These are phyloP conservation scores for Xylaria longipes DNA, from an alignment of 495 filamentous ascomycete species.

Conservation along the genomic window DNA sequence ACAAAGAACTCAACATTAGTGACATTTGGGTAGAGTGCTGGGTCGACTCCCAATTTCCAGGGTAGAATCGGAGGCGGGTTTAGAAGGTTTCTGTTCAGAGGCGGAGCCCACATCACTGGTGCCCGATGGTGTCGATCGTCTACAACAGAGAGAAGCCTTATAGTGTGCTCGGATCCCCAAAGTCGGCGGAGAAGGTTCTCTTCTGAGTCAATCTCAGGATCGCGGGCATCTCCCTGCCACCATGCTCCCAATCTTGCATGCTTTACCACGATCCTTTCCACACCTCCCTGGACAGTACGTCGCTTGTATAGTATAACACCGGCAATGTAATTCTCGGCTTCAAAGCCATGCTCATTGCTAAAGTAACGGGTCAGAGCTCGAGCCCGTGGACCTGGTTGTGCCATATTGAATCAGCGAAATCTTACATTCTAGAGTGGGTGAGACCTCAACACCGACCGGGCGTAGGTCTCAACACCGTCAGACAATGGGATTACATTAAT, in stretches of 20 bases:
- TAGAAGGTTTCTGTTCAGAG: not conserved
- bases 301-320: conserved; percentile 1
- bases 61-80: not conserved
- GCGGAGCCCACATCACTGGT: not conserved
- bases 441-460: not conserved
- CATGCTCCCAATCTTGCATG: not conserved
- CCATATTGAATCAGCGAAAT: not conserved
- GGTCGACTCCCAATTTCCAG: not conserved
- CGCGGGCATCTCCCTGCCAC: not conserved
- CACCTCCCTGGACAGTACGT: not conserved
- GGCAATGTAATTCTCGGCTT: not conserved
- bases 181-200: not conserved
- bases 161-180: conserved; percentile 15
- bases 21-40: not conserved
- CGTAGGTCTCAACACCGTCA: not conserved
- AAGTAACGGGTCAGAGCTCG: not conserved
- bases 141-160: not conserved
- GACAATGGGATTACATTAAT: not conserved
- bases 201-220: not conserved
- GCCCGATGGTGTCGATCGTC: not conserved
- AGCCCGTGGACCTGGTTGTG: not conserved
- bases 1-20: not conserved
- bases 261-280: conserved; percentile 8
- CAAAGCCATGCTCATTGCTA: not conserved
- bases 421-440: not conserved